Conservation (phyloP, 805 yeast species). For the Kodamaea laetipori region DNA sequence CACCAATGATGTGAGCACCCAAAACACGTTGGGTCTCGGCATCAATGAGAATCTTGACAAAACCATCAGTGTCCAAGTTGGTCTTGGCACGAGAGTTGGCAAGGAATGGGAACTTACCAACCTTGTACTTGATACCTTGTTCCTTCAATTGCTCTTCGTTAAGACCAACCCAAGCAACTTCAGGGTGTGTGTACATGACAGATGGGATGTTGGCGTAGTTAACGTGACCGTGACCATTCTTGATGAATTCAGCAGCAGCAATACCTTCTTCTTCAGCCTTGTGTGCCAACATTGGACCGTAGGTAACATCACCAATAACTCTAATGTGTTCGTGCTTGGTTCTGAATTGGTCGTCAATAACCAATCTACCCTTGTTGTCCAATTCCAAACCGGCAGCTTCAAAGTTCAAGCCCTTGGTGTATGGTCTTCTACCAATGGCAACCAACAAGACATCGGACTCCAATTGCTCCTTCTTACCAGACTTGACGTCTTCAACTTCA, state of each 20-base stretch:
- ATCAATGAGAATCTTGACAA: slow-evolving; percentile 93
- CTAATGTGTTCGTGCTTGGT: slow-evolving; percentile 92
- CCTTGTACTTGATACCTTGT: slow-evolving; percentile 86
- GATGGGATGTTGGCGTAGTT: slow-evolving; percentile 97
- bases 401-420: slow-evolving; percentile 83
- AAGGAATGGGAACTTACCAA: slow-evolving; percentile 97
- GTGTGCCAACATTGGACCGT: slow-evolving; percentile 99
- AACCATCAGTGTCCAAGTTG: slow-evolving; percentile 94
- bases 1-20: slow-evolving; percentile 96
- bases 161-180: slow-evolving; percentile 99
- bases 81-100: slow-evolving; percentile 99
- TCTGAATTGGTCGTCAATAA: slow-evolving; percentile 90
- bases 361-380: slow-evolving; percentile 90
- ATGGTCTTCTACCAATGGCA: slow-evolving; percentile 99
- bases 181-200: slow-evolving; percentile 99
- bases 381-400: slow-evolving; percentile 88
- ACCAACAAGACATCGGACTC: slow-evolving; percentile 94
- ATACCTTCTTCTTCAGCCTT: slow-evolving; percentile 99
- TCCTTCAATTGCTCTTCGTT: slow-evolving; percentile 92
- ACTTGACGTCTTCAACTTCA: slow-evolving; percentile 86
- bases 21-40: slow-evolving; percentile 95
- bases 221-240: slow-evolving; percentile 94
- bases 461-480: slow-evolving; percentile 73
- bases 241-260: slow-evolving; percentile 95
- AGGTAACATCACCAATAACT: slow-evolving; percentile 97